Percentiles rank a stretch among this genome's conserved stretches.
phyloP scores from a whole-genome alignment of 2,329 filamentous ascomycete species.

The Cladobotryum mycophilum region DNA sequence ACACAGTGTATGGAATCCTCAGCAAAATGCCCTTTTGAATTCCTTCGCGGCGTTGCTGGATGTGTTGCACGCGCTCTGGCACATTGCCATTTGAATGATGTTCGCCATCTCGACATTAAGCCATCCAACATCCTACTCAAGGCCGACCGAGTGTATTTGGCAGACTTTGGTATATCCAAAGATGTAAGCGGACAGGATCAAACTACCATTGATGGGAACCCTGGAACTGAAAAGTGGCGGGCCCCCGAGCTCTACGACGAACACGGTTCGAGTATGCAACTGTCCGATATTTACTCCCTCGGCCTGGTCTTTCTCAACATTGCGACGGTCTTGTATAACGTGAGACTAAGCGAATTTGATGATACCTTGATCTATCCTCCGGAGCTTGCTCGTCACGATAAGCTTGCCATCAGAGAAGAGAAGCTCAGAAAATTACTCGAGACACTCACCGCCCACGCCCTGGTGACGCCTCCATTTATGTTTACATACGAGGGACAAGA shows the following conservation, averaged over 20 bases:
- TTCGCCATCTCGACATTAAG: slow-evolving; percentile 43
- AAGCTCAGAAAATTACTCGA: slow-evolving; percentile 30
- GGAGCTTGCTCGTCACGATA: slow-evolving; percentile 24
- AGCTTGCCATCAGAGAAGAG: slow-evolving; percentile 26
- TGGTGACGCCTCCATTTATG: slow-evolving; percentile 30
- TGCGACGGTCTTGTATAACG: slow-evolving; percentile 37
- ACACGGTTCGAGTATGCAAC: slow-evolving; percentile 37
- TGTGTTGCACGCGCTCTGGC: slow-evolving; percentile 39
- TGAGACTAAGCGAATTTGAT: slow-evolving; percentile 33
- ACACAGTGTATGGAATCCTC: slow-evolving; percentile 16
- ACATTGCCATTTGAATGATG: slow-evolving; percentile 35
- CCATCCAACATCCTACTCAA: slow-evolving; percentile 42
- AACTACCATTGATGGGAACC: slow-evolving; percentile 36
- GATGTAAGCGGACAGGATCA: slow-evolving; percentile 40
- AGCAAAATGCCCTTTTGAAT: slow-evolving; percentile 33
- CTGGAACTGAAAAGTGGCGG: slow-evolving; percentile 39
- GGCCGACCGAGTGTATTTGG: slow-evolving; percentile 39
- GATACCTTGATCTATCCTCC: slow-evolving; percentile 27
- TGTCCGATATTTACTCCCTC: slow-evolving; percentile 43
- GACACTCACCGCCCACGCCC: slow-evolving; percentile 28
- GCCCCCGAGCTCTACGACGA: slow-evolving; percentile 38
- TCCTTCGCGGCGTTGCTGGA: slow-evolving; percentile 37
- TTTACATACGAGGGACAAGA: slow-evolving; percentile 31
- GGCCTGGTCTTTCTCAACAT: slow-evolving; percentile 41
- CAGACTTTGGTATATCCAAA: slow-evolving; percentile 44